Evolutionary conservation across 768 basidiomycete species (phyloP), one percentile per base, ranked within the genome.

Genomic region (Trametes coccinea): DNA sequence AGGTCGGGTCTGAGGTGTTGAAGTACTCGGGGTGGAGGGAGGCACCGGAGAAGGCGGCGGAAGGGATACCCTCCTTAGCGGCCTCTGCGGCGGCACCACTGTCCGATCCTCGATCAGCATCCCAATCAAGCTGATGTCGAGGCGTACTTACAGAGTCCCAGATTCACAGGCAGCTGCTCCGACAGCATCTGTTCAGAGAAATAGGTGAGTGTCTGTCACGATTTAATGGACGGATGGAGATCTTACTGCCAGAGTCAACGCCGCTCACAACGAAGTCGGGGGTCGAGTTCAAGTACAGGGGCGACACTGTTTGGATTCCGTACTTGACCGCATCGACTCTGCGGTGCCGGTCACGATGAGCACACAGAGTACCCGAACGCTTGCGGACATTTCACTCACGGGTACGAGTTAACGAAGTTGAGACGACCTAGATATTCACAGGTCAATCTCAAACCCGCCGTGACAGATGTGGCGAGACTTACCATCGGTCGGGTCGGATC

Each of bases 341-440:
- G 34, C 4, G 33, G 2, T 44, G 16, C 2, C 41, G n/a, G 14
- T 43, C 14, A 13, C 54, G 50, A 17, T n/a, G 14, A 46, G 33
- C 17, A 7, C 5, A 27, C 22, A 13, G 13, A 3, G 4, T 30
- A 33, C 13, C 6, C 17, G 41, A n/a, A 2, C 48, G 17, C n/a
- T 27, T 34, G 2, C 22, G n/a, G n/a, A 43, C 41, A 13, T 14
- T 39, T 39, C n/a, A 63, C 72, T 53, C 53, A 71, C 73, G 79
- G 79, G 71, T 72, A 80, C 2, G 74, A 65, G 60, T 80, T 80
- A 37, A 81, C 77, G 56, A 78, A 81, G 70, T 79, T 79, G 30
- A 80, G 61, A 2, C 70, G 65, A 6, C 74, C 78, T 77, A 50
- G 43, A 37, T 13, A 45, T n/a, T 31, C 22, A n/a, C n/a, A 11